These are phyloP conservation scores for Dryadomyces quercivorus DNA, from an alignment of 2,329 filamentous ascomycete genomes.

Conservation along the genomic window DNA sequence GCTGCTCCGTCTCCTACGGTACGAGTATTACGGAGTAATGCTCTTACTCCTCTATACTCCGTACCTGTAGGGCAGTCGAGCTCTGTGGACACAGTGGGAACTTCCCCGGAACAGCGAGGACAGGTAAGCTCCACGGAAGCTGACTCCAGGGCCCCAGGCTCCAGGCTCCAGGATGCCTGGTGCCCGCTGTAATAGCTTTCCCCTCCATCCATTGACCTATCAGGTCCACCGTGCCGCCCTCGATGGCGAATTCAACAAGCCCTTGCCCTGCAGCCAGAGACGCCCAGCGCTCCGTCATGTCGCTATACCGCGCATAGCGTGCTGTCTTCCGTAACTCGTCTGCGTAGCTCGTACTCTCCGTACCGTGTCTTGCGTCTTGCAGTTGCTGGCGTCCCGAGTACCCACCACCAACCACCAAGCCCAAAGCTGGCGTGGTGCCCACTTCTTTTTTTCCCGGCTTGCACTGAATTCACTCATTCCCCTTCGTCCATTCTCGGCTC, in stretches of 20 bases:
- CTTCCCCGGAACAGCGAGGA: conserved; percentile 1
- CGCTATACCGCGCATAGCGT: not conserved
- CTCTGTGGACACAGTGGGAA: not conserved
- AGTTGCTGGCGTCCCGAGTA: conserved; percentile 4
- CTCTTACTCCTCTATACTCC: not conserved
- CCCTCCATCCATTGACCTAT: conserved; percentile 1
- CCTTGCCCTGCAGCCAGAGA: not conserved
- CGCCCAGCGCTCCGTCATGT: too few relatives aligned
- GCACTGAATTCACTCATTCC: conserved; percentile 13
- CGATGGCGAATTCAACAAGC: not conserved
- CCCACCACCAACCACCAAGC: conserved; percentile 3
- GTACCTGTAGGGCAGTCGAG: not conserved
- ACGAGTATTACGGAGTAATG: too few relatives aligned
- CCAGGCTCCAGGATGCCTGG: not conserved
- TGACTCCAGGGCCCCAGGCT: not conserved
- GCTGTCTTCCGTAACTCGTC: not conserved
- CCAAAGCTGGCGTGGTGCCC: conserved; percentile 3
- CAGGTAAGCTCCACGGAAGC: not conserved
- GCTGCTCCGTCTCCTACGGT: too few relatives aligned
- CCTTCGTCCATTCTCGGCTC: conserved; percentile 14
- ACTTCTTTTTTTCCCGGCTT: conserved; percentile 11
- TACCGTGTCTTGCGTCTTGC: not conserved
- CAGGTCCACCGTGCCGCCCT: not conserved
- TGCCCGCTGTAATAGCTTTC: not conserved
- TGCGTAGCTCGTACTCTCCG: not conserved